A percentile compares a stretch with the other conserved stretches of the same genome.
phyloP scores from a whole-genome alignment of 805 yeast genomes.

The Hanseniaspora opuntiae region DNA sequence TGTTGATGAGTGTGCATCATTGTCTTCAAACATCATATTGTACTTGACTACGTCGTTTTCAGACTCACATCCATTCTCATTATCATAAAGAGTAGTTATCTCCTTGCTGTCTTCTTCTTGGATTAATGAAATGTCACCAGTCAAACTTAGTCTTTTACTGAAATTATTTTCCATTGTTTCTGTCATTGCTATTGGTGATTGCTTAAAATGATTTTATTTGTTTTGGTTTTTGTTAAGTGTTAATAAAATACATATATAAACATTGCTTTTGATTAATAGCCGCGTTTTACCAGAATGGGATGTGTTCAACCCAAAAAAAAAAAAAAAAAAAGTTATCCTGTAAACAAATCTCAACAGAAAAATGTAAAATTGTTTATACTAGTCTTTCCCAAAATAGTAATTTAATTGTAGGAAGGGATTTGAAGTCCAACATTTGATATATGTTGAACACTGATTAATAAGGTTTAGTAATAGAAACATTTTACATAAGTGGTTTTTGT shows the following conservation, averaged over 20 bases:
- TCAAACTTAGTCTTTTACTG: background rate
- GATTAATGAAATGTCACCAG: slow-evolving; percentile 1
- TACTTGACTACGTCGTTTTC: background rate
- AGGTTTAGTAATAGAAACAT: too few relatives aligned
- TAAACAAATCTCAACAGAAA: background rate
- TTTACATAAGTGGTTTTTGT: too few relatives aligned
- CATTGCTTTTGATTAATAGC: background rate
- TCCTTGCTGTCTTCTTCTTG: slow-evolving; percentile 12
- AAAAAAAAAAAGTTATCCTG: background rate
- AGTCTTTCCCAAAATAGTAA: background rate
- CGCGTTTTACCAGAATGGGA: background rate
- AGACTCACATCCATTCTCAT: background rate
- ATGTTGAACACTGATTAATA: too few relatives aligned
- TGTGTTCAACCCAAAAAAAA: background rate
- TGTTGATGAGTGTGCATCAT: background rate
- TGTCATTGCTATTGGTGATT: background rate
- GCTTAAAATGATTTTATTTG: background rate
- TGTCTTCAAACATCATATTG: background rate
- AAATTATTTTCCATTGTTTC: background rate
- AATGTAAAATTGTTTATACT: background rate
- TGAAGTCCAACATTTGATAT: too few relatives aligned
- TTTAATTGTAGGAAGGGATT: too few relatives aligned
- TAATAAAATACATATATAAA: background rate
- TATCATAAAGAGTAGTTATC: background rate
- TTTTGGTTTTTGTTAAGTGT: background rate